These are phyloP conservation scores for Aureobasidium sp. DNA, from an alignment of 2,329 filamentous ascomycete species.

Conservation along the genomic window DNA sequence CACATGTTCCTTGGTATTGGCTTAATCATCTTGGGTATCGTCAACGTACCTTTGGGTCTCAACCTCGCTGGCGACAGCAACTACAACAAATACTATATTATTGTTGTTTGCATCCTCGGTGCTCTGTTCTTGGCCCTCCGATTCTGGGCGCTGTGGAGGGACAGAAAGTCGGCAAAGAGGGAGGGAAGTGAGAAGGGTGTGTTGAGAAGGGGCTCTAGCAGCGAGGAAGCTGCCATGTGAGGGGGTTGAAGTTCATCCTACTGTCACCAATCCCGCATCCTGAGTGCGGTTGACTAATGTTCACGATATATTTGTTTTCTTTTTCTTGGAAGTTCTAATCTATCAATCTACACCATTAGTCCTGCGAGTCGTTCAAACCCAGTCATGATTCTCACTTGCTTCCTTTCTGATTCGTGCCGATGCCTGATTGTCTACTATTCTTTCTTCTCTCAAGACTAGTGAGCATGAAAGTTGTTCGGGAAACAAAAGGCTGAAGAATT, in stretches of 20 bases:
- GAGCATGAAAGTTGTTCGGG: background rate
- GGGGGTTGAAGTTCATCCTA: no score
- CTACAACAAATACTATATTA: slow-evolving; percentile 43
- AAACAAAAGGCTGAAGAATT: background rate
- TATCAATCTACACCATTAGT: background rate
- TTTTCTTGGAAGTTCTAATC: background rate
- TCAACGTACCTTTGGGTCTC: slow-evolving; percentile 56
- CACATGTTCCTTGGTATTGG: slow-evolving; percentile 54
- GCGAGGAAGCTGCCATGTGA: background rate
- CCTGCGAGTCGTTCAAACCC: background rate
- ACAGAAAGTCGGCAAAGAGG: background rate
- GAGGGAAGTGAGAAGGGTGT: slow-evolving; percentile 4
- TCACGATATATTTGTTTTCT: background rate
- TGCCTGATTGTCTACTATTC: background rate
- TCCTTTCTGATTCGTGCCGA: background rate
- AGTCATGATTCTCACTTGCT: background rate
- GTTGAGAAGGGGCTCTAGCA: background rate
- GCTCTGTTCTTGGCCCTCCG: slow-evolving; percentile 29
- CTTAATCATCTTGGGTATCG: slow-evolving; percentile 46
- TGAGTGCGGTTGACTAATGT: background rate
- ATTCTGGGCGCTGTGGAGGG: background rate
- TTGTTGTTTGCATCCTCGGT: slow-evolving; percentile 40
- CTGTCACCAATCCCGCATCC: background rate
- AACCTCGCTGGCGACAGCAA: slow-evolving; percentile 47
- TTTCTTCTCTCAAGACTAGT: background rate